These are phyloP conservation scores for Curvularia sp. DNA, from an alignment of 2,329 filamentous ascomycete species.

Conservation along the genomic window DNA sequence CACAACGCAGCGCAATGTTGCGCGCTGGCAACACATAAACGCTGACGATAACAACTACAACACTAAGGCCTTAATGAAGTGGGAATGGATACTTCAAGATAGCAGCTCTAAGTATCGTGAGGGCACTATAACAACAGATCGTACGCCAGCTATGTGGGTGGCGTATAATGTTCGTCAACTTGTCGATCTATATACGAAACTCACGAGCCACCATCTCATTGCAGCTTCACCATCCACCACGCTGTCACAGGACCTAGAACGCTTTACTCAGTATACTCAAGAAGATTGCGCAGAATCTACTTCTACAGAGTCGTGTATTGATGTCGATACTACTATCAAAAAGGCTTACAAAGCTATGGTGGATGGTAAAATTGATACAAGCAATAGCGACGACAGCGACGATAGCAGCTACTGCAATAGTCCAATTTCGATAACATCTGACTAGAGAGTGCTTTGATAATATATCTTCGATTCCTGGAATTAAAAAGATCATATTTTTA, in stretches of 20 bases:
- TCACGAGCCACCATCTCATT: not conserved
- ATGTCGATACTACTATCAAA: not conserved
- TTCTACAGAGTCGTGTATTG: not conserved
- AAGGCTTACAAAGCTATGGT: not conserved
- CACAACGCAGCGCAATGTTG: not conserved
- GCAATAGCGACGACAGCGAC: not conserved
- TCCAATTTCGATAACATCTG: not conserved
- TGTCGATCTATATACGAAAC: not conserved
- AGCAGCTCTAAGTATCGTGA: not conserved
- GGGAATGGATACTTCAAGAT: not conserved
- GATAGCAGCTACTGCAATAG: not conserved
- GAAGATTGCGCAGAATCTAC: not conserved
- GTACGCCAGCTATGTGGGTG: not conserved
- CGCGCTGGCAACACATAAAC: not conserved
- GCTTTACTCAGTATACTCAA: not conserved
- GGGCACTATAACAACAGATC: not conserved
- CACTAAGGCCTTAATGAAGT: not conserved
- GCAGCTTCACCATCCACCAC: not conserved
- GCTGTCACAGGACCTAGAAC: not conserved
- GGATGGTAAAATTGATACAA: not conserved
- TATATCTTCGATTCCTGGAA: not conserved
- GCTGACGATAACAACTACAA: not conserved
- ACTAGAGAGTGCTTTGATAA: not conserved
- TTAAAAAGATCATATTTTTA: not conserved
- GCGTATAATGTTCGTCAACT: not conserved